phyloP scores from a whole-genome alignment of 192 early-diverging fungal species.

The Mortierella antarctica region DNA sequence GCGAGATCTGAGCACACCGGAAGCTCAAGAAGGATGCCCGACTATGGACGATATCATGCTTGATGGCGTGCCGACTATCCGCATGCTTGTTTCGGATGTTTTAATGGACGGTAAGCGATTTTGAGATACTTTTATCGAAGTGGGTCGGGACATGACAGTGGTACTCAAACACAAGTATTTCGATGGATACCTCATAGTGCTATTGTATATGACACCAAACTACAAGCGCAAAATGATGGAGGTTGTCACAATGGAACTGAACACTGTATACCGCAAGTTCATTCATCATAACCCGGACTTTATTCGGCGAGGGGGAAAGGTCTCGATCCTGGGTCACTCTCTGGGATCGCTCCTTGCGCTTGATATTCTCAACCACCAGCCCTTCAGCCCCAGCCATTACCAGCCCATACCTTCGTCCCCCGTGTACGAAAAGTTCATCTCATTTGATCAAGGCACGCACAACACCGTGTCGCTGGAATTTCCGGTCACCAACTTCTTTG shows the following conservation, averaged over 20 bases:
- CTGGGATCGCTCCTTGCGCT: constrained; percentile 82
- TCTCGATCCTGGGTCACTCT: constrained; percentile 84
- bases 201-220: constrained; percentile 87
- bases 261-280: constrained; percentile 79
- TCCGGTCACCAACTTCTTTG: constrained; percentile 80
- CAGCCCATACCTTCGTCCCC: constrained; percentile 47
- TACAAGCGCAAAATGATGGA: constrained; percentile 86
- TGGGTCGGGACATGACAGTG: not conserved
- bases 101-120: constrained; percentile 76
- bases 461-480: constrained; percentile 68
- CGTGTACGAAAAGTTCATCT: constrained; percentile 48
- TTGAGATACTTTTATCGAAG: not conserved
- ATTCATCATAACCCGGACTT: constrained; percentile 80
- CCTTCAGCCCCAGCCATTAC: constrained; percentile 48
- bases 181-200: constrained; percentile 53
- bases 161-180: not conserved
- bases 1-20: constrained; percentile 62
- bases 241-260: constrained; percentile 80
- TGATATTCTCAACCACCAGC: constrained; percentile 81
- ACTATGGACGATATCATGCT: constrained; percentile 82
- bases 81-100: constrained; percentile 85
- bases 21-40: constrained; percentile 66
- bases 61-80: constrained; percentile 84
- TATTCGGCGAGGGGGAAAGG: constrained; percentile 68
- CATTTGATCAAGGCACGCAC: constrained; percentile 25